These are phyloP conservation scores for Fusarium clavum DNA, from an alignment of 2,329 filamentous ascomycete species.

Conservation along the genomic window DNA sequence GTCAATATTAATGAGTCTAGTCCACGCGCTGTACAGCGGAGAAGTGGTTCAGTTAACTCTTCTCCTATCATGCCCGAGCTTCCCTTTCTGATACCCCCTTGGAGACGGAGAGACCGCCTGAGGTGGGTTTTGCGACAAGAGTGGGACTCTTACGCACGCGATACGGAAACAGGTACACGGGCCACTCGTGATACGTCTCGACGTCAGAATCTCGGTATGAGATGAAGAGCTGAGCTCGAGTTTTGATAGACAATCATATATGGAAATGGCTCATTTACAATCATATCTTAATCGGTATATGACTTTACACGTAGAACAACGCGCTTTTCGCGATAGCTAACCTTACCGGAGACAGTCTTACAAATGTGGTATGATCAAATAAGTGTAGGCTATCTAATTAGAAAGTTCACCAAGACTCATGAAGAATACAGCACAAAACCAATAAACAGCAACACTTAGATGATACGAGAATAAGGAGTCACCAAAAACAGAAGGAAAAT, in stretches of 20 bases:
- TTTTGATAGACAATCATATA: not conserved
- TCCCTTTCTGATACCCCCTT: not conserved
- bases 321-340: not conserved
- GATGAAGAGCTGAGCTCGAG: slow-evolving; percentile 9
- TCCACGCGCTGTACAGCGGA: not conserved
- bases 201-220: slow-evolving; percentile 8
- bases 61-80: not conserved
- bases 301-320: not conserved
- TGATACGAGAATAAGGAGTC: not conserved
- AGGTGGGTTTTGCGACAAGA: slow-evolving; percentile 4
- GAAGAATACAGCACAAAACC: not conserved
- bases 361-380: not conserved
- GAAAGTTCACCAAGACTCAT: not conserved
- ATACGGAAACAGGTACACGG: slow-evolving; percentile 25
- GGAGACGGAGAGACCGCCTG: slow-evolving; percentile 1
- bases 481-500: not conserved
- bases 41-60: not conserved
- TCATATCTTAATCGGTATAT: accelerated
- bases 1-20: not conserved
- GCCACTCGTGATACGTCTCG: slow-evolving; percentile 19
- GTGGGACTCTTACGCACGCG: slow-evolving; percentile 30
- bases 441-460: not conserved
- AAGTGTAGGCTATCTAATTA: accelerated
- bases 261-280: not conserved
- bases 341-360: accelerated